Conservation (phyloP, 371 early-diverging fungal species). For the Paraphysoderma sedebokerense region DNA sequence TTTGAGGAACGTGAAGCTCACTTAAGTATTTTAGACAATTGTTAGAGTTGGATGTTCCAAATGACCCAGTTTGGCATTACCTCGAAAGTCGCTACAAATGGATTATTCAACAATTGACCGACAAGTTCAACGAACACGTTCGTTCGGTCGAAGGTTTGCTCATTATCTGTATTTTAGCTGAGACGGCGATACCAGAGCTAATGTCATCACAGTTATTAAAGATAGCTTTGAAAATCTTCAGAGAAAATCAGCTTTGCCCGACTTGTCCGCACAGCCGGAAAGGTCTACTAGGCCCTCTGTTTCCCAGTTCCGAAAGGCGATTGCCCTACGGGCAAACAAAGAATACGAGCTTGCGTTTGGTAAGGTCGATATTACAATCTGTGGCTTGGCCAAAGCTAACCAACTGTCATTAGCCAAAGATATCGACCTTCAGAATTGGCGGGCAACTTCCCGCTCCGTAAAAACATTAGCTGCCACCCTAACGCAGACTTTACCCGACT, state of each 20-base stretch:
- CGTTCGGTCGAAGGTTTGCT: conserved; percentile 3
- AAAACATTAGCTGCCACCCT: conserved; percentile 55
- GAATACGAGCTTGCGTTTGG: conserved; percentile 25
- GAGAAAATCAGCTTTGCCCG: too few relatives aligned
- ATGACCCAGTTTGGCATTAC: conserved; percentile 82
- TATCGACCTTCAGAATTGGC: conserved; percentile 47
- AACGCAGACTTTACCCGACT: conserved; percentile 66
- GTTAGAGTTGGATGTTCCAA: conserved; percentile 59
- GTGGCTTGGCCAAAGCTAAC: too few relatives aligned
- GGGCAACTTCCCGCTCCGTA: conserved; percentile 42
- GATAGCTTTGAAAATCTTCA: too few relatives aligned
- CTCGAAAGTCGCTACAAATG: conserved; percentile 73
- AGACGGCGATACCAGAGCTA: conserved; percentile 14
- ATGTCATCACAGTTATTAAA: too few relatives aligned
- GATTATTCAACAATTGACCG: conserved; percentile 55
- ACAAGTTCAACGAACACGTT: conserved; percentile 35
- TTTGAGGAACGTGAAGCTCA: neutral
- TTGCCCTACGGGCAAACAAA: neutral
- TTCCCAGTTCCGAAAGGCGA: conserved; percentile 8
- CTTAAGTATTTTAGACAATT: conserved; percentile 27
- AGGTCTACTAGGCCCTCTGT: conserved; percentile 15
- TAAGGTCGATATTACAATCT: neutral
- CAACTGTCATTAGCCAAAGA: conserved; percentile 24
- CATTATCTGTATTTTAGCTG: conserved; percentile 5
- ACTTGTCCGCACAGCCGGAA: too few relatives aligned